A percentile compares a stretch with the other conserved stretches of the same genome.
phyloP scores from a whole-genome alignment of 208 protist species.

The Polymyxa betae region DNA sequence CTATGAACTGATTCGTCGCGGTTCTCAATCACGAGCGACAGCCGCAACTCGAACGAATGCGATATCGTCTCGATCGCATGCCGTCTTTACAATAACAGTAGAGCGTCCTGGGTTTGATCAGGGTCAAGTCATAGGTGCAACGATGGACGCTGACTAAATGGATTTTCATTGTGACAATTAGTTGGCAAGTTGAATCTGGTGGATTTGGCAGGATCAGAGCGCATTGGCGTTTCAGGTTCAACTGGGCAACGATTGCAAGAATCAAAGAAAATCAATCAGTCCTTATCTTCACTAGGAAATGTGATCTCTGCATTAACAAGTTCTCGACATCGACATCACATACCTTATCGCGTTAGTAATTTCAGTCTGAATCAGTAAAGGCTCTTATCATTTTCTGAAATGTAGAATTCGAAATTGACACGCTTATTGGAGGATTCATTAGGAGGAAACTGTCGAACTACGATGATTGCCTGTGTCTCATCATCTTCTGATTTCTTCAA shows the following conservation, averaged over 20 bases:
- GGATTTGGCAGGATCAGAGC: slow-evolving; percentile 88
- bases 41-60: slow-evolving; percentile 73
- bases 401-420: slow-evolving; percentile 69
- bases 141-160: neutral
- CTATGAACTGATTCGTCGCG: slow-evolving; percentile 67
- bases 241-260: slow-evolving; percentile 77
- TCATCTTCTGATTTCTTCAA: neutral
- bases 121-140: slow-evolving; percentile 35
- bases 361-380: neutral
- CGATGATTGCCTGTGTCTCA: slow-evolving; percentile 38
- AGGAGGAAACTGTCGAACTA: slow-evolving; percentile 71
- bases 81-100: slow-evolving; percentile 73
- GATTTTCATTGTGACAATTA: neutral
- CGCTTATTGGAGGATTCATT: slow-evolving; percentile 67
- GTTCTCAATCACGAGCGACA: slow-evolving; percentile 6
- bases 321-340: slow-evolving; percentile 65
- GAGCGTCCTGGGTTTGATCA: slow-evolving; percentile 63
- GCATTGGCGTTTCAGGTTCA: slow-evolving; percentile 74
- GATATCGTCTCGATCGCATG: slow-evolving; percentile 70
- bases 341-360: slow-evolving; percentile 76
- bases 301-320: slow-evolving; percentile 77
- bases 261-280: slow-evolving; percentile 78
- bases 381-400: neutral
- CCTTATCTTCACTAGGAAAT: slow-evolving; percentile 77
- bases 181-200: slow-evolving; percentile 88